A percentile compares a stretch with the other conserved stretches of the same genome.
These are phyloP conservation scores for Neofusicoccum kwambonambiense DNA, from an alignment of 2,329 filamentous ascomycete genomes.

Conservation along the genomic window DNA sequence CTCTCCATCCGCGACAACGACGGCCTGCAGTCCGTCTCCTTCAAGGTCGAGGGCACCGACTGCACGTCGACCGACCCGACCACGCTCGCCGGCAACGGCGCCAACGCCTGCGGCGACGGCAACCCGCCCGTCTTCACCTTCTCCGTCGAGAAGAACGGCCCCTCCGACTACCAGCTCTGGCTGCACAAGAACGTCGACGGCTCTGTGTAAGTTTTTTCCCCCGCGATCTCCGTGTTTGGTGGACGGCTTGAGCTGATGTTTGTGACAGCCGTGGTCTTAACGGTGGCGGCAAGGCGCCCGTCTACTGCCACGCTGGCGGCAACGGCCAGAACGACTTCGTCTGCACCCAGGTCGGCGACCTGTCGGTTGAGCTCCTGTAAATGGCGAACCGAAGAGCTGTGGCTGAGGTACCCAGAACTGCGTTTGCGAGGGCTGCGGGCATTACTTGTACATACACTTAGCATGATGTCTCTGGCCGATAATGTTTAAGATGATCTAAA, in stretches of 20 bases:
- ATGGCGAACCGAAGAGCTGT: neutral
- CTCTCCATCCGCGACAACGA: constrained; percentile 16
- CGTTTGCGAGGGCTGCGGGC: neutral
- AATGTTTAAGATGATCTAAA: neutral
- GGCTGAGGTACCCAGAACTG: no score
- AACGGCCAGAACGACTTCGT: neutral
- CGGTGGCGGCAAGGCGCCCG: neutral
- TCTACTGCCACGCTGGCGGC: constrained; percentile 5
- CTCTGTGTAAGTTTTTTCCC: neutral
- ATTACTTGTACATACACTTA: neutral
- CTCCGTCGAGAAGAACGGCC: neutral
- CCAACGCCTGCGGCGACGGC: neutral
- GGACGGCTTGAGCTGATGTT: neutral
- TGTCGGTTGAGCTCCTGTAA: neutral
- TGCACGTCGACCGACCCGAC: neutral
- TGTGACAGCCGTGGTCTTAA: neutral
- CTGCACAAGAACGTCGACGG: constrained; percentile 3
- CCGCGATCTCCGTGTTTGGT: neutral
- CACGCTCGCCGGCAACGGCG: neutral
- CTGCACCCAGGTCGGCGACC: neutral
- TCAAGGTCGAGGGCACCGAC: neutral
- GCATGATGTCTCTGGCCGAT: neutral
- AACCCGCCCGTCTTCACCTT: neutral
- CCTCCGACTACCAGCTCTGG: neutral
- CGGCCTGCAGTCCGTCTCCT: constrained; percentile 11